These are phyloP conservation scores for Telfairia occidentalis DNA, from an alignment of 331 rosid species.

Conservation along the genomic window DNA sequence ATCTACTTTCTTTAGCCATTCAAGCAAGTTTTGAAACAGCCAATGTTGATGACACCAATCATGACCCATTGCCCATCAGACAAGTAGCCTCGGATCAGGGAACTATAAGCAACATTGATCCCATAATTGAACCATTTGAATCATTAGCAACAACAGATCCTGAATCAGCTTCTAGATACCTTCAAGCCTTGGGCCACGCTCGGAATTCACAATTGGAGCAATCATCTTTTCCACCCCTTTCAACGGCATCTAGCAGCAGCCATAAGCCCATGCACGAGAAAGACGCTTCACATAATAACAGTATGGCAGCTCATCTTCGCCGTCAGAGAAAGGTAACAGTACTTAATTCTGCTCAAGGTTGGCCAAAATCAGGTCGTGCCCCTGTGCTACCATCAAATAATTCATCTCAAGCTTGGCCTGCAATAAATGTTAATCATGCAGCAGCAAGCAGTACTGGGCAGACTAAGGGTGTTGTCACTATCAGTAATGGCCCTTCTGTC, in stretches of 20 bases:
- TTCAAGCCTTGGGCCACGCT: constrained; percentile 76
- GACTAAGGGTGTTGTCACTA: constrained; percentile 23
- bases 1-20: constrained; percentile 67
- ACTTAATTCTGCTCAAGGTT: constrained; percentile 48
- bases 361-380: constrained; percentile 63
- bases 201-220: constrained; percentile 37
- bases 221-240: constrained; percentile 86
- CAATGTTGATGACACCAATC: constrained; percentile 29
- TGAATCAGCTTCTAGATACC: constrained; percentile 64
- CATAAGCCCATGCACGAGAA: constrained; percentile 45
- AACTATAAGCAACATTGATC: constrained; percentile 36
- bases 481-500: constrained; percentile 29
- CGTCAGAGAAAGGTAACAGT: constrained; percentile 40
- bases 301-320: constrained; percentile 84
- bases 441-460: constrained; percentile 35
- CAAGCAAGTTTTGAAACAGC: constrained; percentile 80
- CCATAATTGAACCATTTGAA: constrained; percentile 49
- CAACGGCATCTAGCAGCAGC: constrained; percentile 36
- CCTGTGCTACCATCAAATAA: constrained; percentile 26
- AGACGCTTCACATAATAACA: constrained; percentile 46
- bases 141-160: constrained; percentile 34
- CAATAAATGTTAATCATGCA: constrained; percentile 30
- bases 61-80: constrained; percentile 26
- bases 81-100: constrained; percentile 34
- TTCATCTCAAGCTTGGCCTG: constrained; percentile 33